These are phyloP conservation scores for Penicillium sp. DNA, from an alignment of 2,329 filamentous ascomycete species.

Conservation along the genomic window DNA sequence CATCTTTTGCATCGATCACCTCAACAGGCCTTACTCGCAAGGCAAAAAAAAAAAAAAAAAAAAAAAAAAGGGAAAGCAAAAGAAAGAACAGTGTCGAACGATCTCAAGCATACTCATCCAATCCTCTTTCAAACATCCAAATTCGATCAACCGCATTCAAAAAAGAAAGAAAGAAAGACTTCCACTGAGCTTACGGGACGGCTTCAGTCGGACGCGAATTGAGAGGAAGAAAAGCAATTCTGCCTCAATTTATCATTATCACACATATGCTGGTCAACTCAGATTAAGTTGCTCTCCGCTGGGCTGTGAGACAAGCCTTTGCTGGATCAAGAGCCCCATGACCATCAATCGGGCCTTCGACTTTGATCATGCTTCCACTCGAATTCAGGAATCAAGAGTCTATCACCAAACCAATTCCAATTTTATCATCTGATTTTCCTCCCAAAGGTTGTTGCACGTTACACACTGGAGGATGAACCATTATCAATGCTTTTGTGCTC, in stretches of 20 bases:
- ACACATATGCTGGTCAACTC: not conserved
- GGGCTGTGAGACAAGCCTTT: not conserved
- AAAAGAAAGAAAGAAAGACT: not conserved
- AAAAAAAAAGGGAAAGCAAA: no score
- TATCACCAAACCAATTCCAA: no score
- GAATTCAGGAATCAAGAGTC: not conserved
- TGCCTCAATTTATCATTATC: not conserved
- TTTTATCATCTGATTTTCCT: not conserved
- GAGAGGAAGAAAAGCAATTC: not conserved
- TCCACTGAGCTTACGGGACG: not conserved
- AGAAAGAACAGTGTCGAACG: no score
- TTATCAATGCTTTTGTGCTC: not conserved
- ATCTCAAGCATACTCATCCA: no score
- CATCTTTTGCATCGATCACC: not conserved
- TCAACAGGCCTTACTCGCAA: not conserved
- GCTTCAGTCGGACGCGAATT: not conserved
- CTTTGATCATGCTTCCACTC: not conserved
- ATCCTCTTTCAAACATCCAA: no score
- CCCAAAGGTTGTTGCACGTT: not conserved
- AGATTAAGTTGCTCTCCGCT: not conserved
- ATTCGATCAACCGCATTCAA: no score
- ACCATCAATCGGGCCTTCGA: not conserved
- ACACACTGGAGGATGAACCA: not conserved
- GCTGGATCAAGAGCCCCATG: not conserved
- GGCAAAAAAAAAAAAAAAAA: no score